phyloP scores from a whole-genome alignment of 2,329 filamentous ascomycete species.

The Fusarium transvaalense region DNA sequence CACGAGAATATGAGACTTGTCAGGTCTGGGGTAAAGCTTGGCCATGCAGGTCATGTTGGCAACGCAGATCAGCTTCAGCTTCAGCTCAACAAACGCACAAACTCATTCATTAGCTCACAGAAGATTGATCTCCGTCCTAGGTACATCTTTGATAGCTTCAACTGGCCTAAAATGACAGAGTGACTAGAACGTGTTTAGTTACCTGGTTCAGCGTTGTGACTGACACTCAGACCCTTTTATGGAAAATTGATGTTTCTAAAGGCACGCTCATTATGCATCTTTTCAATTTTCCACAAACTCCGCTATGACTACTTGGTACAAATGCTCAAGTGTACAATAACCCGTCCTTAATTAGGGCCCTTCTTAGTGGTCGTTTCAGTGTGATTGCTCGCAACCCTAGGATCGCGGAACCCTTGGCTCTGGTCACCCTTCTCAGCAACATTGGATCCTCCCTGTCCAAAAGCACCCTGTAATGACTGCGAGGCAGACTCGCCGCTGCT shows the following conservation, averaged over 20 bases:
- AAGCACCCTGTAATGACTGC: slow-evolving; percentile 11
- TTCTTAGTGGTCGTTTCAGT: slow-evolving; percentile 32
- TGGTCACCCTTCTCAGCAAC: slow-evolving; percentile 20
- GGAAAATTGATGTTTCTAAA: slow-evolving; percentile 1
- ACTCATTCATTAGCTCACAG: slow-evolving; percentile 20
- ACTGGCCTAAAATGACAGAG: background rate
- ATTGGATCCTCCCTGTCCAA: slow-evolving; percentile 28
- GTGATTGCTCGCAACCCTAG: slow-evolving; percentile 34
- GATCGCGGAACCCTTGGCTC: slow-evolving; percentile 25
- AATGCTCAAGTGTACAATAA: background rate
- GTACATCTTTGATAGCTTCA: background rate
- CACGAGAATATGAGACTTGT: background rate
- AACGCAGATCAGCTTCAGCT: slow-evolving; percentile 1
- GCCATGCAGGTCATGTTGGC: background rate
- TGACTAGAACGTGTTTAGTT: background rate
- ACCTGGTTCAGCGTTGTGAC: background rate
- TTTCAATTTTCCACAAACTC: slow-evolving; percentile 19
- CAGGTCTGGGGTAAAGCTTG: background rate
- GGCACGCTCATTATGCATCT: background rate
- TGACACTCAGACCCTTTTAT: background rate
- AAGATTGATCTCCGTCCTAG: slow-evolving; percentile 31
- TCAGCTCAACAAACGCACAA: slow-evolving; percentile 24
- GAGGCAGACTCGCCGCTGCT: slow-evolving; percentile 3
- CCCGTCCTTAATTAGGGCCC: slow-evolving; percentile 1
- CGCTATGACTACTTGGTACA: slow-evolving; percentile 14